Evolutionary conservation across 2,329 filamentous ascomycete species (phyloP).

Genomic region (Ceratocystis albifundus): DNA sequence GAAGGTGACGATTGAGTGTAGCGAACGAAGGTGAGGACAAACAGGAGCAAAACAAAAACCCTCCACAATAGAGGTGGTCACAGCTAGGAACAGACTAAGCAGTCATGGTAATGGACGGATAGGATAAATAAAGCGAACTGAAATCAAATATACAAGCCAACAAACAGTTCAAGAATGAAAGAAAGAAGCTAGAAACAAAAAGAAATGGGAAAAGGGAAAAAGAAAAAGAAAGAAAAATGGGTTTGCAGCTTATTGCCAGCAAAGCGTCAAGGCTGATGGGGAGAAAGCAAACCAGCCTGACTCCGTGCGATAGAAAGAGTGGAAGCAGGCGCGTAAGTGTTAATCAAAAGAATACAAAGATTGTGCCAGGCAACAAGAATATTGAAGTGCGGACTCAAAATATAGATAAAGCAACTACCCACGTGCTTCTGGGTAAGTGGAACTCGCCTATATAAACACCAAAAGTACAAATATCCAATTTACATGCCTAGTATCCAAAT

Average conservation of each 20-base stretch:
- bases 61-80: too few species aligned
- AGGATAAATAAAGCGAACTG: too few species aligned
- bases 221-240: not conserved
- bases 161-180: not conserved
- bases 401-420: not conserved
- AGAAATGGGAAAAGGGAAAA: not conserved
- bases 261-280: not conserved
- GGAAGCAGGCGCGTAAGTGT: too few species aligned
- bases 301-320: too few species aligned
- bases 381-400: not conserved
- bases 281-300: not conserved
- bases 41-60: not conserved
- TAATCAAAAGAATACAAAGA: too few species aligned
- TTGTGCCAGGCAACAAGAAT: too few species aligned
- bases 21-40: not conserved
- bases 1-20: too few species aligned
- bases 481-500: not conserved
- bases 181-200: not conserved
- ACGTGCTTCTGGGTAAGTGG: not conserved
- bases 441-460: conserved; percentile 2
- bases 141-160: not conserved
- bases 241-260: not conserved
- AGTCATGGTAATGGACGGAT: not conserved
- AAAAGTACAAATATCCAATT: not conserved
- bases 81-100: not conserved